These are phyloP conservation scores for Cladophialophora carrionii DNA, from an alignment of 2,329 filamentous ascomycete genomes.

Conservation along the genomic window DNA sequence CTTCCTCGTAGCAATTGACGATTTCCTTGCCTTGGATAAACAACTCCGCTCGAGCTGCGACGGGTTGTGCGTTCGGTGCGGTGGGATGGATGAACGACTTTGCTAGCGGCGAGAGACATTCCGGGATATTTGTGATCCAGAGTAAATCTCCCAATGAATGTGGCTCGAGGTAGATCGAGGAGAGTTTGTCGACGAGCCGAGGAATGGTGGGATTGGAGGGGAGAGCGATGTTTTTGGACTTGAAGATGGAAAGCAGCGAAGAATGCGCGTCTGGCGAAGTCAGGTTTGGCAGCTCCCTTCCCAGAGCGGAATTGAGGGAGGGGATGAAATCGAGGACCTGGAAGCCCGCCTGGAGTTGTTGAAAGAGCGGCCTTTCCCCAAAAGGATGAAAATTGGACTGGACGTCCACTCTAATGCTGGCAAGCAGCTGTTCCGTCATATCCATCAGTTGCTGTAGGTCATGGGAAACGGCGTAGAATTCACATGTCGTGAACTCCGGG, in stretches of 20 bases:
- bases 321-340: constrained; percentile 80
- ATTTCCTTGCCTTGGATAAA: constrained; percentile 81
- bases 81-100: constrained; percentile 77
- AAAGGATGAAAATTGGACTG: not conserved
- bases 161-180: constrained; percentile 75
- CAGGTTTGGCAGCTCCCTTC: constrained; percentile 67
- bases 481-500: constrained; percentile 95
- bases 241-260: constrained; percentile 61
- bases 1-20: constrained; percentile 97
- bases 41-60: constrained; percentile 82
- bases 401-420: constrained; percentile 15
- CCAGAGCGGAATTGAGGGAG: constrained; percentile 70
- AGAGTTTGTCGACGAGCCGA: constrained; percentile 79
- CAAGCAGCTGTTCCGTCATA: constrained; percentile 26
- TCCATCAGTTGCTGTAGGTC: constrained; percentile 49
- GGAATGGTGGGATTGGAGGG: constrained; percentile 62
- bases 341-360: constrained; percentile 54
- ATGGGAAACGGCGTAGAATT: constrained; percentile 88
- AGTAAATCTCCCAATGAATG: constrained; percentile 68
- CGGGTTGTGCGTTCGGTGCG: constrained; percentile 64
- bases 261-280: constrained; percentile 58
- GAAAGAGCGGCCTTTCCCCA: not conserved
- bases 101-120: constrained; percentile 85
- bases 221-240: constrained; percentile 52
- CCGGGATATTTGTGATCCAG: constrained; percentile 87